Evolutionary conservation across 495 filamentous ascomycete genomes (phyloP), one percentile per base, ranked within the genome.

Genomic region (Talaromyces liani): DNA sequence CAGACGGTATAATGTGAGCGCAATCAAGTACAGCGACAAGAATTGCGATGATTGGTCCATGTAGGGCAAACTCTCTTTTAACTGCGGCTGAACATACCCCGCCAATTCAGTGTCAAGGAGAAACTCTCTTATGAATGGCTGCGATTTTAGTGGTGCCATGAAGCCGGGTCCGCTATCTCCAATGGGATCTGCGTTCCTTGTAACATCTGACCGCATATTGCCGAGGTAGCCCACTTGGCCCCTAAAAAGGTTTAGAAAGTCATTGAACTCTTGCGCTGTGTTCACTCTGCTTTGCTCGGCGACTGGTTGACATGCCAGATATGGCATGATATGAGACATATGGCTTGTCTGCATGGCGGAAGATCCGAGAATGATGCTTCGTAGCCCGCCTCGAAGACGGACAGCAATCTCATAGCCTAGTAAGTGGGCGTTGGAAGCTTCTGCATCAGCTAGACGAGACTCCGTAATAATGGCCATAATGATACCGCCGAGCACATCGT

Each of bases 401-500:
- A 58, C 16, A n/a, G 55, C 55, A 8, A 24, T 24, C 18, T 58
- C 55, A 10, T 58, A 58, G 22, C 55, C 55, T 34, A 31, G 55
- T 58, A 58, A 20, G 27, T 58, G 55, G 12, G 31, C 24, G 4
- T 29, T 58, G 4, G 55, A 58, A 3, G 55, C 25, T 12, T 29
- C 6, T 8, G 55, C 20, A 16, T 31, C 27, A 5, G 55, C 20
- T 18, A 58, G 25, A 2, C 55, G 55, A 58, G 55, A 58, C 31
- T 58, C 55, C 6, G 55, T 58, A 20, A 58, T 58, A 12, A 34
- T 58, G 6, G 55, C 55, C 55, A 58, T 58, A 34, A 58, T 58
- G 6, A 58, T 58, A 1, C 55, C 55, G 27, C 27, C 55, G 10
- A 58, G 25, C 2, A 58, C 12, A 5, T 58, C 55, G 31, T 58